Evolutionary conservation across 2,329 filamentous ascomycete genomes (phyloP).

Genomic region (Penicillium oxalicum): DNA sequence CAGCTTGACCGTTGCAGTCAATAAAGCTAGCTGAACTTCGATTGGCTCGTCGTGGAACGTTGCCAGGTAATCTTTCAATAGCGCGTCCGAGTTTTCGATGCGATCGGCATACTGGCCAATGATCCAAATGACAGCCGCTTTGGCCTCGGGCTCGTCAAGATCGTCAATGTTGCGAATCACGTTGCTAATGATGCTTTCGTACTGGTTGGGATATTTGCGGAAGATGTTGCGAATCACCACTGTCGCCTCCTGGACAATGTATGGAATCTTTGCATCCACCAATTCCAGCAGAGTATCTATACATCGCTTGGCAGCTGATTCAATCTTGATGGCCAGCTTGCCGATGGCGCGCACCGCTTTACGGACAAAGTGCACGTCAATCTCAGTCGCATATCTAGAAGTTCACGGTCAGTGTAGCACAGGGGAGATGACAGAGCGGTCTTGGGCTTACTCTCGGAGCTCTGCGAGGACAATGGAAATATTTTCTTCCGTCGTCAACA

Average conservation of each 20-base stretch:
- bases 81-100: constrained; percentile 91
- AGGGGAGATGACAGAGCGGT: not conserved
- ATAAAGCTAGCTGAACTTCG: constrained; percentile 87
- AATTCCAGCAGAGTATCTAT: constrained; percentile 90
- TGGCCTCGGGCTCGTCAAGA: constrained; percentile 93
- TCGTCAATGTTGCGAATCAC: constrained; percentile 95
- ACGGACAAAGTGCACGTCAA: constrained; percentile 96
- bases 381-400: constrained; percentile 77
- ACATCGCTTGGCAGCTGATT: constrained; percentile 81
- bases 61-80: constrained; percentile 91
- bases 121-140: constrained; percentile 98
- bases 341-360: constrained; percentile 97
- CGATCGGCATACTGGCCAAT: constrained; percentile 96
- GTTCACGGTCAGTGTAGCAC: constrained; percentile 1
- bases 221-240: constrained; percentile 99
- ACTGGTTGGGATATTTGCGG: constrained; percentile 97
- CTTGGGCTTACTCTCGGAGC: constrained; percentile 65
- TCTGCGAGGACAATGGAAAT: constrained; percentile 94
- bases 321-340: constrained; percentile 97
- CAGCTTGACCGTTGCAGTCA: constrained; percentile 94
- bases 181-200: constrained; percentile 94
- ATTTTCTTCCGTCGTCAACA: constrained; percentile 92
- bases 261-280: constrained; percentile 95
- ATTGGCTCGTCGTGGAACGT: constrained; percentile 91
- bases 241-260: constrained; percentile 97